A percentile compares a stretch with the other conserved stretches of the same genome.
Conservation (phyloP, 2,329 filamentous ascomycete genomes). For the Fusarium sp. region DNA sequence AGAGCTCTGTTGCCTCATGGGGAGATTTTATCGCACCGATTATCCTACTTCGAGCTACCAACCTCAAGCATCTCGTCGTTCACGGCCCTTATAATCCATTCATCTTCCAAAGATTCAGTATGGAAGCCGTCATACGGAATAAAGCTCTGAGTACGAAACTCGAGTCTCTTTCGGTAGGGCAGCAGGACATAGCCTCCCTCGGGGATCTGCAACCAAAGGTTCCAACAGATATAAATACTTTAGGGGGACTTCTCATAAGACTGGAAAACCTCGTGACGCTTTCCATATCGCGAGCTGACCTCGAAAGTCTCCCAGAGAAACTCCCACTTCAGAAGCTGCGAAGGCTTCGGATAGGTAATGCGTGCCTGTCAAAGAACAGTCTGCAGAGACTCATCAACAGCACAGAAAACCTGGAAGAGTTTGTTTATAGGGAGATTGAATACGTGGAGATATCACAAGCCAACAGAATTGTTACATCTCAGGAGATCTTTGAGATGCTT, state of each 20-base stretch:
- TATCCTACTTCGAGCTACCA: not conserved
- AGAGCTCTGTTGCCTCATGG: not conserved
- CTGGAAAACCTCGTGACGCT: not conserved
- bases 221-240: not conserved
- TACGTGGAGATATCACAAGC: fast-evolving
- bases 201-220: not conserved
- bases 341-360: not conserved
- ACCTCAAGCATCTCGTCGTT: not conserved
- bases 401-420: not conserved
- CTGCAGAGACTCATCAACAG: not conserved
- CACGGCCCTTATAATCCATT: not conserved
- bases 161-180: not conserved
- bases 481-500: not conserved
- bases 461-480: not conserved
- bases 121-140: not conserved
- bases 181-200: not conserved
- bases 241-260: not conserved
- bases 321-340: not conserved
- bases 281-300: not conserved
- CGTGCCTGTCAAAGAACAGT: not conserved
- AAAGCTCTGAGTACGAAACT: not conserved
- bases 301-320: not conserved
- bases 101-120: not conserved
- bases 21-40: not conserved
- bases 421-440: not conserved